Conservation (phyloP, 2,329 filamentous ascomycete genomes). For the Teratosphaeria nubilosa region DNA sequence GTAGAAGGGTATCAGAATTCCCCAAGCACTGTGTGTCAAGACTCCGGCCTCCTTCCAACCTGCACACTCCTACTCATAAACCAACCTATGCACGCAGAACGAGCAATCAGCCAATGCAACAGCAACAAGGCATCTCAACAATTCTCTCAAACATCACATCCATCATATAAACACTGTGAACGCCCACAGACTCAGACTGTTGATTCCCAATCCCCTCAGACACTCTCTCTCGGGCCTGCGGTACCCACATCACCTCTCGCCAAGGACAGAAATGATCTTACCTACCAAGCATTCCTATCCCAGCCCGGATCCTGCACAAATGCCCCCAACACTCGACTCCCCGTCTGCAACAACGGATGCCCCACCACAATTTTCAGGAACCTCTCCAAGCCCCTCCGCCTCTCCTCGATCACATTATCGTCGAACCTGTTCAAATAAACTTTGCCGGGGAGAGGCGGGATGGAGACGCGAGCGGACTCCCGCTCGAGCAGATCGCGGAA, state of each 20-base stretch:
- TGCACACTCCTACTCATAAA: background rate
- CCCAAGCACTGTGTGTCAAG: background rate
- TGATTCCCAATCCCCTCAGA: background rate
- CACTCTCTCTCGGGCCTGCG: background rate
- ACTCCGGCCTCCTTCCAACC: background rate
- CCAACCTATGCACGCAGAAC: background rate
- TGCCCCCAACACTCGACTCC: slow-evolving; percentile 87
- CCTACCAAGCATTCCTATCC: slow-evolving; percentile 78
- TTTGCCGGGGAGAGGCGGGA: slow-evolving; percentile 90
- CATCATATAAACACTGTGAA: background rate
- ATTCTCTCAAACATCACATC: background rate
- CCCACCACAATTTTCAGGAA: slow-evolving; percentile 97
- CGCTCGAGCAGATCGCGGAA: slow-evolving; percentile 97
- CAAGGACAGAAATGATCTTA: background rate
- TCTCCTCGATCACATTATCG: slow-evolving; percentile 94
- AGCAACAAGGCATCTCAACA: background rate
- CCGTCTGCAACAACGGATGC: slow-evolving; percentile 91
- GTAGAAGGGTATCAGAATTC: background rate
- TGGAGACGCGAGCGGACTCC: slow-evolving; percentile 86
- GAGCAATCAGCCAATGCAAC: background rate
- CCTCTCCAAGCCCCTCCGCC: slow-evolving; percentile 81
- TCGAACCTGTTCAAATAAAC: slow-evolving; percentile 97
- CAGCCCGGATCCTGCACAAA: slow-evolving; percentile 95
- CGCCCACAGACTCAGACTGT: background rate
- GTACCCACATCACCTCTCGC: background rate